Evolutionary conservation across 2,329 filamentous ascomycete genomes (phyloP), one percentile per base, ranked within the genome.

Genomic region (Tolypocladium amazonense): DNA sequence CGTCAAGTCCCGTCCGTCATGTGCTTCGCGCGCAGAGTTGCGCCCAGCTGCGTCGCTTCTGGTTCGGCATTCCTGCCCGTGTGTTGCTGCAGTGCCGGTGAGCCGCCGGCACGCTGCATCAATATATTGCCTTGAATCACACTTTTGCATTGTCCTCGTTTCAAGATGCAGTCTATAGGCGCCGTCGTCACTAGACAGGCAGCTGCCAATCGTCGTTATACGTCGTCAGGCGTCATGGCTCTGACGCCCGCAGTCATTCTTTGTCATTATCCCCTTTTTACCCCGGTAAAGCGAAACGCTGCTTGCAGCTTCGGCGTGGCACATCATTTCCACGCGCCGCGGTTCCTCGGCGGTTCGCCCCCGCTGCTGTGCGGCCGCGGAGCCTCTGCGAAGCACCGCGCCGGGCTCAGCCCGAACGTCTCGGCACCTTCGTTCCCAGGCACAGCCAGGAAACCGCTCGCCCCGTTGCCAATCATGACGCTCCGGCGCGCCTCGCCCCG

Each of bases 371-470:
- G 66, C 30, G 70, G 70, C n/a, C 70, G 64, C 63, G 65, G 67
- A 25, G 63, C 58, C 30, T 70, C 70, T 12, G 70, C 65, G 33
- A 52, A 64, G 33, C 23, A 52, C 58, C 43, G 62, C 58, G n/a
- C 58, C 59, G 9, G 60, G 61, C 55, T 58, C 43, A 58, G 41
- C n/a, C 25, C 52, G 6, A n/a, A 25, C 9, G 27, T 23, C 14
- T 23, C 56, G 59, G 18, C 52, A 15, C 35, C 62, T 25, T 37
- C 50, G 14, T 15, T 38, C 6, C 72, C 74, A 4, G 82, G 81
- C 35, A 85, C 71, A 8, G 81, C 77, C 60, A 85, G 67, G 65
- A 85, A 85, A 15, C 77, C 77, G 7, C 81, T 80, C 3, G 74
- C 69, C 0, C 79, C 78, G 55, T 80, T 79, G 27, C 78, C 79